Base-by-base conservation (phyloP, 1,139 yeast species). In the Geotrichum europaeum region DNA sequence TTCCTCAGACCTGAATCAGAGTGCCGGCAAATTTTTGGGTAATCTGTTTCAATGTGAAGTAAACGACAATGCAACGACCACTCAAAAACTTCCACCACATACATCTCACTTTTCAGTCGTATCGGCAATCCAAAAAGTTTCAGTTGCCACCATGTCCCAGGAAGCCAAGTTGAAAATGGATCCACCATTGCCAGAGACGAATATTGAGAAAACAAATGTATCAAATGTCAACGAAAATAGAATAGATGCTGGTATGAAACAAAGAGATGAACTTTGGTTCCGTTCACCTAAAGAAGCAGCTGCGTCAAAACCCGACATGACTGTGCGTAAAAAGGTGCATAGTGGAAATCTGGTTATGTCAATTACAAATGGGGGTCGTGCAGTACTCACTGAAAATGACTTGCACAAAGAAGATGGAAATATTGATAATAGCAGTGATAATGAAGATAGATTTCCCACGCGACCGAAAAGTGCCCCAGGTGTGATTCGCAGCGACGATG, bases 401-500 rank as follows among this genome's bases (percentile, higher is more conserved):
- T 10, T n/a, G 24, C 4, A 30, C 18, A 34, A 51, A 12, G n/a
- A 12, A 10, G 7, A 28, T 9, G 18, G 30, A 20, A 30, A 30
- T n/a, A 30, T 15, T n/a, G 43, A 28, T 28, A 49, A 52, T 4
- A 28, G 22, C 28, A 32, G 15, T 4, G 15, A 12, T 10, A 45
- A 34, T 7, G 32, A 34, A n/a, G 28, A 20, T 32, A 13, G 30
- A 15, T 4, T 32, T n/a, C 32, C 45, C 9, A 22, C 43, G 4
- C 49, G 55, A 3, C 51, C 55, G 13, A 50, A 20, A 36, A 56
- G 53, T 40, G 43, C 49, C 24, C 47, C 58, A 12, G 43, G 32
- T 18, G 15, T 20, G 22, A n/a, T 53, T 15, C 18, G 47, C 10
- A 40, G 20, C 20, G 62, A 59, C 49, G 62, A 59, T 36, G 62